Base-by-base conservation (phyloP, 768 basidiomycete genomes). In the Termitomyces eurrhizus region DNA sequence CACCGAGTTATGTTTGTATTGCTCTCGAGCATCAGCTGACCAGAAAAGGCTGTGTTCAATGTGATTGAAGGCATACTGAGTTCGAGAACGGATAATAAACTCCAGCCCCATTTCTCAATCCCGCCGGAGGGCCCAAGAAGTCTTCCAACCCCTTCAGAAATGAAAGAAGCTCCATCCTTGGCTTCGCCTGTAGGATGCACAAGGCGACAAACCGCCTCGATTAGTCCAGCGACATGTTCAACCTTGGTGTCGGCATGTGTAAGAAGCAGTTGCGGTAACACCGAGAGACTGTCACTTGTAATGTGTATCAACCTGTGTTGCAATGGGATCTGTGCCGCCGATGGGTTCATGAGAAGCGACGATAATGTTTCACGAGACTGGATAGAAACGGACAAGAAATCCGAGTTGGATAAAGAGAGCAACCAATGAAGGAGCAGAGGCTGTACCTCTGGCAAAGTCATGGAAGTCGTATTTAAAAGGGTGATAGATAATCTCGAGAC, bases 61-160 rank as follows among this genome's bases (percentile, higher is more conserved):
- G 77, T 72, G 53, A 84, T 71, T 8, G 77, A 72, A n/a, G 82
- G 89, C 63, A 78, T 77, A 3, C 71, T 74, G 59, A 98, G 85
- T 65, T 93, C 88, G 42, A 98, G 74, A n/a, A 89, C 91, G 0
- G 84, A 83, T 33, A 98, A 79, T 4, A 99, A 69, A 52, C 84
- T 83, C 89, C 90, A 94, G 4, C 93, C 92, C 96, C 95, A 98
- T 70, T 87, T 87, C 66, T 97, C 93, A 18, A 97, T 85, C 0
- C 90, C 88, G 7, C 93, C 93, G 0, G 76, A 81, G 1, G 93
- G 89, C 4, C 94, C 94, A 1, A 96, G 79, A 6, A 94, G 78
- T 57, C 81, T 82, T 8, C 80, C 83, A 3, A 92, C 75, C 13
- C 78, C 80, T 16, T 76, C 70, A 14, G 82, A 78, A 37, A 91